These are phyloP conservation scores for Platanthera guangdongensis DNA, from an alignment of 106 monocot species.

Conservation along the genomic window DNA sequence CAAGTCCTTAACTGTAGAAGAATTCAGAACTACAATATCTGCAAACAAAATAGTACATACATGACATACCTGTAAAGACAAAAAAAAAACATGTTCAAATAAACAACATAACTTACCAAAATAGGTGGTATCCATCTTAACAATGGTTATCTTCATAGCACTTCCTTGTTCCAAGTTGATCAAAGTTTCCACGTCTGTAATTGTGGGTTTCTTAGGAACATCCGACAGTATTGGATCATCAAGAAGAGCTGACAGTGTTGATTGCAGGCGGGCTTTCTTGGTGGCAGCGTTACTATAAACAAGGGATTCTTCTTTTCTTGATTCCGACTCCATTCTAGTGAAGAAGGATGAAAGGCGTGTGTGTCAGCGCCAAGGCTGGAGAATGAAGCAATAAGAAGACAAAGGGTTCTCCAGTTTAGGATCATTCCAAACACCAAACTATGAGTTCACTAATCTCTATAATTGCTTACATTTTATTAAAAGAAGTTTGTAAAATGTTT, in stretches of 20 bases:
- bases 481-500: no score
- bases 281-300: constrained; percentile 36
- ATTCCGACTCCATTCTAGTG: constrained; percentile 21
- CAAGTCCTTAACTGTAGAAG: constrained; percentile 87
- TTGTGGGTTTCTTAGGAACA: constrained; percentile 70
- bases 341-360: background rate
- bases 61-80: background rate
- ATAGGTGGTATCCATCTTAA: constrained; percentile 75
- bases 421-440: no score
- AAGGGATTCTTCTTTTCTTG: constrained; percentile 29
- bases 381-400: no score
- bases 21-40: constrained; percentile 77
- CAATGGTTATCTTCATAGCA: constrained; percentile 66
- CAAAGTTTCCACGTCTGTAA: constrained; percentile 69
- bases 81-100: background rate
- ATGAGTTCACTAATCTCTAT: no score
- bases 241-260: constrained; percentile 67
- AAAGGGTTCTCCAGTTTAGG: no score
- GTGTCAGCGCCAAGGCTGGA: background rate
- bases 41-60: constrained; percentile 2
- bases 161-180: constrained; percentile 83
- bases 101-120: constrained; percentile 41
- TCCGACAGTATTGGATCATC: constrained; percentile 71
- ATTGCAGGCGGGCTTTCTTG: constrained; percentile 63
- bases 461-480: no score